Base-by-base conservation (phyloP, 805 yeast genomes). In the Ogataea trehaloabstinens region DNA sequence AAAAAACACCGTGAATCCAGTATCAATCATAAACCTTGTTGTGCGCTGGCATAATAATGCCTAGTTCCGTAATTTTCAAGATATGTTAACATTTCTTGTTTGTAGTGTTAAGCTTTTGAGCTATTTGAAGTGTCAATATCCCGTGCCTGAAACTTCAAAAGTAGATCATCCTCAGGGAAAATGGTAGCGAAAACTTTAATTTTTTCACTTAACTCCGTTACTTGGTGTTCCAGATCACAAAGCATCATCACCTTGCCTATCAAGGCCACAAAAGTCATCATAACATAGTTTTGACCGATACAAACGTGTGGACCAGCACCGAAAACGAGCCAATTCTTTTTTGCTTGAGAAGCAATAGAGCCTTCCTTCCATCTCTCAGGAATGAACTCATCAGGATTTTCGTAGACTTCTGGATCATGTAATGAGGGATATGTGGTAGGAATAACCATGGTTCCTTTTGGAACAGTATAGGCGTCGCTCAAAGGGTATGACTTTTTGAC, bases 231-330 rank as follows among this genome's bases (percentile, higher is more conserved):
- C 68, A 93, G 78, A 63, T 93, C 90, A 38, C 90, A 74, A 52
- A 75, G 68, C 77, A 93, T 64, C 19, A 87, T 77, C 39, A 88
- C 89, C 67, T 93, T 93, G 60, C 99, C 99, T 58, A 93, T 76
- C 73, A 91, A 72, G 24, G 85, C 88, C 12, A 95, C 81, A 64
- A 93, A 85, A 45, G 90, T 76, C 77, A 87, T 81, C 78, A 86
- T 74, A 44, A 93, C 99, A 58, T 93, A 93, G 45, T 80, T 85
- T 71, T 89, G 95, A 52, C 99, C 99, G 46, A 93, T 70, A 68
- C 99, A 93, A 40, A 85, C 90, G 61, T 93, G 99, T 10, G 97
- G 90, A 40, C 99, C 99, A 34, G 95, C 81, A 48, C 99, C 99
- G 54, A 93, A 93, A 8, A 91, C 97, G 49, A 93, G 76, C 96